Evolutionary conservation across 495 filamentous ascomycete genomes (phyloP), one percentile per base, ranked within the genome.

Genomic region (Margaritispora aquatica): DNA sequence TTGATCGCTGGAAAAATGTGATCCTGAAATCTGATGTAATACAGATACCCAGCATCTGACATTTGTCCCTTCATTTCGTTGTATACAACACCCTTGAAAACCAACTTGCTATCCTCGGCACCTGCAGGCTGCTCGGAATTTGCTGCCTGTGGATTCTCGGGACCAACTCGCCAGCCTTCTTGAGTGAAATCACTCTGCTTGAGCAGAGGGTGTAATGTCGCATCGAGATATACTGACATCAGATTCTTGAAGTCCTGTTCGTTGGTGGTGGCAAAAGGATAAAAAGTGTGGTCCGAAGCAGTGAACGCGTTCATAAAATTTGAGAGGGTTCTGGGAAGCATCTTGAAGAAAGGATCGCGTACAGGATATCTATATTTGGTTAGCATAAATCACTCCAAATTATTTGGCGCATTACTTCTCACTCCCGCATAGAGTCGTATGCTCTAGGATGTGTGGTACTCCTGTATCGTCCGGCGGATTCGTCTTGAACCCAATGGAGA

Each of bases 271-370:
- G 94, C 91, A 68, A 98, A 98, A 1, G 94, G 94, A 69, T 98
- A 98, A 44, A 87, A 92, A n/a, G 94, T 98, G 69, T 98, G 91
- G 68, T 98, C 94, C 21, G 90, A 86, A 29, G 90, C 89, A 34
- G 94, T 98, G 66, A 97, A 95, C 47, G 94, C 94, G 69, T 98
- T 98, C 94, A 98, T 98, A 69, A 96, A 97, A 70, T 97, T 98
- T 41, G 94, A 96, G 2, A 98, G 83, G 23, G 94, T 96, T 51
- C 94, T 86, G 15, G 93, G 95, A 26, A 98, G 83, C 94, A 98
- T 98, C 80, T 97, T 98, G 76, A 98, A 97, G 77, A 98, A 98
- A 0, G 94, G 94, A 72, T 98, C 94, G 55, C 94, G 88, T 61
- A 98, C 88, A 19, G 94, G 95, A 72, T 92, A 96, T 70, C 90